A percentile compares a stretch with the other conserved stretches of the same genome.
Evolutionary conservation across 495 filamentous ascomycete species (phyloP).

Genomic region (Penicillium canescens): DNA sequence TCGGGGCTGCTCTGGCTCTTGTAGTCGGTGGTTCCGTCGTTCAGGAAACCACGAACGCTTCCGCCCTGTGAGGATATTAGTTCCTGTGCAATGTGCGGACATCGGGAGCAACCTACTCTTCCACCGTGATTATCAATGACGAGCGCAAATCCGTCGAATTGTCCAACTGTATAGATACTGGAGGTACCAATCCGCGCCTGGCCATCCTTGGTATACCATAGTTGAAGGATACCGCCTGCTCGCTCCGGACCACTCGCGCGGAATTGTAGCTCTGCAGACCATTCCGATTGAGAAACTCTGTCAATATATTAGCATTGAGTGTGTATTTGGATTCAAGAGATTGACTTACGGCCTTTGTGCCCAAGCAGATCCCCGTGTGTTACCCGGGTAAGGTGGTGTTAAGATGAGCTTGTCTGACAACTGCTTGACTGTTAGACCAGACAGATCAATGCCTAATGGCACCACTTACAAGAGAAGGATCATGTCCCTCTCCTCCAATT

Average conservation of each 20-base stretch:
- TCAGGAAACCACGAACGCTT: constrained; percentile 86
- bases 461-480: constrained; percentile 58
- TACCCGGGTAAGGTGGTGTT: constrained; percentile 85
- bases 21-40: constrained; percentile 85
- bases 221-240: constrained; percentile 83
- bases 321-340: neutral
- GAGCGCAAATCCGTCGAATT: constrained; percentile 85
- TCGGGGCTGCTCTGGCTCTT: constrained; percentile 77
- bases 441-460: neutral
- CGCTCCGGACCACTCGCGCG: constrained; percentile 83
- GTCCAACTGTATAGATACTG: constrained; percentile 78
- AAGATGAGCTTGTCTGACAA: constrained; percentile 91
- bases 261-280: constrained; percentile 83
- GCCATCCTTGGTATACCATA: constrained; percentile 86
- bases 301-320: constrained; percentile 11
- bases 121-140: constrained; percentile 88
- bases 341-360: constrained; percentile 60
- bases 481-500: constrained; percentile 67
- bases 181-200: constrained; percentile 60
- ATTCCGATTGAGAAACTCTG: constrained; percentile 58
- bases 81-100: neutral
- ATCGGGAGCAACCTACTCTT: constrained; percentile 39
- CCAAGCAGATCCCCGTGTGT: constrained; percentile 82
- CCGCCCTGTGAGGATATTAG: constrained; percentile 55
- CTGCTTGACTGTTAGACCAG: constrained; percentile 22